These are phyloP conservation scores for Vigna trinervia DNA, from an alignment of 306 rosid species.

Conservation along the genomic window DNA sequence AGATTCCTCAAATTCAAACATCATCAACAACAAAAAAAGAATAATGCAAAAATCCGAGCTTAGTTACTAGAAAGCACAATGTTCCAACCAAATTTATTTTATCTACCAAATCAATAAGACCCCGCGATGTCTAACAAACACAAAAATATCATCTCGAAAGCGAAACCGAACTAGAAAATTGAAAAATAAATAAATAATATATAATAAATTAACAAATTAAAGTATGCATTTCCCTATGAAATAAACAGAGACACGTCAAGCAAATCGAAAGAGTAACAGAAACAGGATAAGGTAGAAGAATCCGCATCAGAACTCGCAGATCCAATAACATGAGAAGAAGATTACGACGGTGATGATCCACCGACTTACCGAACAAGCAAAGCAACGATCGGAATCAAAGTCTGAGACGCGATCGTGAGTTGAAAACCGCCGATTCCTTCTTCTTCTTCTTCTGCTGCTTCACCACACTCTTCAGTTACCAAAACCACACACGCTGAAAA, in stretches of 20 bases:
- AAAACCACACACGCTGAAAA: slow-evolving; percentile 45
- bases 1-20: slow-evolving; percentile 35
- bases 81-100: slow-evolving; percentile 25
- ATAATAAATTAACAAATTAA: background rate
- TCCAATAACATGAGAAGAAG: slow-evolving; percentile 39
- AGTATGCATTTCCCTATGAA: slow-evolving; percentile 28
- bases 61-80: slow-evolving; percentile 43
- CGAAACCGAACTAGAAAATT: slow-evolving; percentile 15
- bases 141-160: slow-evolving; percentile 19
- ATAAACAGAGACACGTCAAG: background rate
- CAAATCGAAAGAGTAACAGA: background rate
- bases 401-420: slow-evolving; percentile 45
- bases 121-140: slow-evolving; percentile 10
- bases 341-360: slow-evolving; percentile 39
- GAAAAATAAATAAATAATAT: background rate
- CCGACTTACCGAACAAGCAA: slow-evolving; percentile 57
- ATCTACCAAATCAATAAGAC: slow-evolving; percentile 9
- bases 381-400: slow-evolving; percentile 44
- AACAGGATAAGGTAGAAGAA: background rate
- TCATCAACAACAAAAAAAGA: background rate
- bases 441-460: slow-evolving; percentile 17
- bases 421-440: slow-evolving; percentile 40
- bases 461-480: slow-evolving; percentile 41
- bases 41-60: slow-evolving; percentile 17
- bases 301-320: slow-evolving; percentile 42